Base-by-base conservation (phyloP, 2,329 filamentous ascomycete species). In the Fusarium praegraminearum region DNA sequence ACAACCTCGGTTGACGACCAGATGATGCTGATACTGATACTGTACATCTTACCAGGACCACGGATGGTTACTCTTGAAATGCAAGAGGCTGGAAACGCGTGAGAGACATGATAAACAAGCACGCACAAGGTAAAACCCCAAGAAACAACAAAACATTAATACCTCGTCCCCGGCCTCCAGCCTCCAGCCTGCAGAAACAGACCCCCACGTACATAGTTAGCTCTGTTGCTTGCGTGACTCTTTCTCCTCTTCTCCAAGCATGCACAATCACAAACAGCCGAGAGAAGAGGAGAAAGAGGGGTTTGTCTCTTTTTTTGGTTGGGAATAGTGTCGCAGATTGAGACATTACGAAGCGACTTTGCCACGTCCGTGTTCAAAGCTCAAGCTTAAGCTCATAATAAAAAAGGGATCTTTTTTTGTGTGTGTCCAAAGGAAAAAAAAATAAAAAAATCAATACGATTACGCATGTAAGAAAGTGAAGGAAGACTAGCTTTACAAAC, bases 281-380 rank as follows among this genome's bases (percentile, higher is more conserved):
- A 69, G 40, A 41, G 26, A 20, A 49, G 46, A 9, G 18, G 28
- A 33, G 32, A 24, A 32, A 30, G 44, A 16, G 44, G 26, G 44
- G n/a, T 13, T 32, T 46, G 28, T 32, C 11, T 40, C 12, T 45
- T 26, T n/a, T 44, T 16, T 30, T 43, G 51, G 51, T 58, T 66
- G 65, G 52, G 53, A 59, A 70, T 68, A 53, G 67, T 58, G 67
- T 70, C 67, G 62, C 53, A 60, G 67, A 60, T 50, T 70, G 50
- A 70, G 67, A 70, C 67, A 70, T 50, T 56, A 60, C 54, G 41
- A 70, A 70, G 62, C 44, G 45, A 46, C 49, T 24, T 69, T 55
- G 66, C 67, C 62, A 70, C 66, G 49, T 45, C 52, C 43, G 28
- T 70, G 41, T 59, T 60, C 44, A 63, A 63, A 35, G 46, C 32